Conservation (phyloP, 345 rosid genomes). For the Mallotus nudiflorus region DNA sequence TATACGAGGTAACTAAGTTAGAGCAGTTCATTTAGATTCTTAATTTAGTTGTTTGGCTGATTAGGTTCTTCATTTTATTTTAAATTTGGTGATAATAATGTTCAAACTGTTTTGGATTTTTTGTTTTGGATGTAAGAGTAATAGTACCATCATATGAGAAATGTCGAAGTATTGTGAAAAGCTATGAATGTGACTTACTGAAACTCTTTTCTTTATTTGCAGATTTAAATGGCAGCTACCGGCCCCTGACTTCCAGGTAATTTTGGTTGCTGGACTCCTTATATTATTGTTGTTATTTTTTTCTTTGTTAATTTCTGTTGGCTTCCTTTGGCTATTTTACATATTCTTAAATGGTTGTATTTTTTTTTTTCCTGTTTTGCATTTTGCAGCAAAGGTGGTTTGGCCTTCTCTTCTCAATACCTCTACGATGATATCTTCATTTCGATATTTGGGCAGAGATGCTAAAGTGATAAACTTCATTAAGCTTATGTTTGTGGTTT, state of each 20-base stretch:
- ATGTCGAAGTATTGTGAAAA: too few relatives aligned
- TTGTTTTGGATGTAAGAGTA: too few relatives aligned
- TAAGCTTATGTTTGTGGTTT: conserved; percentile 24
- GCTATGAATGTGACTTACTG: too few relatives aligned
- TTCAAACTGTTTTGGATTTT: too few relatives aligned
- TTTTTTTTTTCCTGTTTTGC: conserved; percentile 17
- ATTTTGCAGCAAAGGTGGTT: conserved; percentile 55
- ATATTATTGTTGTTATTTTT: background rate
- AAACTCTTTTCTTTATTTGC: conserved; percentile 7
- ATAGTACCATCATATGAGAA: too few relatives aligned
- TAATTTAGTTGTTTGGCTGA: too few relatives aligned
- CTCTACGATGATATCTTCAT: conserved; percentile 28
- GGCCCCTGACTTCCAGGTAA: conserved; percentile 56
- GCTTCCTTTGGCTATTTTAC: too few relatives aligned
- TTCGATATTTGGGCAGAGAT: conserved; percentile 15
- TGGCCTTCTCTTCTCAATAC: conserved; percentile 34
- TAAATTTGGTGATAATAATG: too few relatives aligned
- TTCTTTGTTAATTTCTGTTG: too few relatives aligned
- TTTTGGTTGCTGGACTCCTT: background rate
- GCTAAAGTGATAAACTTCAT: conserved; percentile 15
- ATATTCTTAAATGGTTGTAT: conserved; percentile 4
- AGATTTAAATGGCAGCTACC: conserved; percentile 60
- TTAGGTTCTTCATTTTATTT: too few relatives aligned
- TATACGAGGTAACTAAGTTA: conserved; percentile 47
- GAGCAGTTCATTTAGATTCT: too few relatives aligned